Conservation (phyloP, 1,139 yeast genomes). For the Meyerozyma carpophila region DNA sequence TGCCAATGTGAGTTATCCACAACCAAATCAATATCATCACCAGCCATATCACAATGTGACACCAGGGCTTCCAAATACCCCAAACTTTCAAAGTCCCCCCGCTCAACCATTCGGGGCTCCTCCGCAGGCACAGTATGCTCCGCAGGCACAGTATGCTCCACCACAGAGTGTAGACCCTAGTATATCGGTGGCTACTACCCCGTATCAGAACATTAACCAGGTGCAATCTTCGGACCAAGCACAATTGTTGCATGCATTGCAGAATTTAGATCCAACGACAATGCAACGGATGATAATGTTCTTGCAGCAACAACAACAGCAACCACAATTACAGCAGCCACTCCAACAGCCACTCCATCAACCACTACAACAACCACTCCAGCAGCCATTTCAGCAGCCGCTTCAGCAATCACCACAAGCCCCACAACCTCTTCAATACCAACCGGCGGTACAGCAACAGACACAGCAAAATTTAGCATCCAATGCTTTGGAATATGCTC, state of each 20-base stretch:
- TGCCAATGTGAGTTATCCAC: neutral
- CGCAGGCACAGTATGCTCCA: neutral
- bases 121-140: neutral
- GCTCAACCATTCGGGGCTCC: neutral
- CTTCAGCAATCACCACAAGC: too few relatives aligned
- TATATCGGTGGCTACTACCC: neutral
- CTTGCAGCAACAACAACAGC: constrained; percentile 10
- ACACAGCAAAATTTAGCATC: neutral
- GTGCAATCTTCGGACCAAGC: constrained; percentile 3
- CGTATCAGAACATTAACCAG: neutral
- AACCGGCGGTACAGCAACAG: neutral
- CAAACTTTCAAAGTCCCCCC: too few relatives aligned
- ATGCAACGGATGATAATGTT: constrained; percentile 15
- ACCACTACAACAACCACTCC: neutral
- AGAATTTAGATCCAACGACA: constrained; percentile 16
- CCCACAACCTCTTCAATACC: constrained; percentile 4
- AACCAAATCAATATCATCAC: neutral
- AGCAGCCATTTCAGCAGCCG: too few relatives aligned
- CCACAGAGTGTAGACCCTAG: neutral
- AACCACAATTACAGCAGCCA: constrained; percentile 6
- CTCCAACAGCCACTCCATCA: neutral
- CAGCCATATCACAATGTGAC: neutral
- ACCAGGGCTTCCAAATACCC: too few relatives aligned
- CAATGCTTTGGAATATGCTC: neutral
- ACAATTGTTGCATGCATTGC: constrained; percentile 13